A percentile compares a stretch with the other conserved stretches of the same genome.
These are phyloP conservation scores for Podila epicladia DNA, from an alignment of 192 early-diverging fungal species.

Conservation along the genomic window DNA sequence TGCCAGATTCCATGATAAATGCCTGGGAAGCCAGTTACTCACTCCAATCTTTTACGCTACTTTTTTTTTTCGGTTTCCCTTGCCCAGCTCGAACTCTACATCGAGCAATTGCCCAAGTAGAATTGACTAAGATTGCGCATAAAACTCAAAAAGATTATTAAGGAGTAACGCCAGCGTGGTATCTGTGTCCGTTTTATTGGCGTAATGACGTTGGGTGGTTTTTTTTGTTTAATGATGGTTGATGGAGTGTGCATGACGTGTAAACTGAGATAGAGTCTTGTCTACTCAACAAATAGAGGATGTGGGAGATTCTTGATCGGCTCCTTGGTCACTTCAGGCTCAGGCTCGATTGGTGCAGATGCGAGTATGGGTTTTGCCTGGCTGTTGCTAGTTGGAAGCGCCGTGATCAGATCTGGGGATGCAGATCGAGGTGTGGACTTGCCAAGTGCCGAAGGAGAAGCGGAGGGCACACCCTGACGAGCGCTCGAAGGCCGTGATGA, in stretches of 20 bases:
- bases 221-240: background rate
- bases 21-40: background rate
- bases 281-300: conserved; percentile 48
- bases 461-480: background rate
- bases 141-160: background rate
- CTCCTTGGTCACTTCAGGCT: conserved; percentile 6
- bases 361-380: background rate
- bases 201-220: background rate
- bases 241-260: background rate
- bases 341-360: conserved; percentile 6
- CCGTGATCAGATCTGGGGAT: conserved; percentile 11
- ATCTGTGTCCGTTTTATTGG: background rate
- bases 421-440: background rate
- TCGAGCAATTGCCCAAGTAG: conserved; percentile 9
- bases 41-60: background rate
- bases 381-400: conserved; percentile 8
- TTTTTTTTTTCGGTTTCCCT: background rate
- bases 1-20: background rate
- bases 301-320: conserved; percentile 36
- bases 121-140: background rate
- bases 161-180: too few species aligned
- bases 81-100: conserved; percentile 18
- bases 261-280: background rate
- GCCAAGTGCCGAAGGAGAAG: background rate
- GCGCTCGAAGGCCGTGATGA: background rate